Evolutionary conservation across 1,284 basidiomycete species (phyloP), one percentile per base, ranked within the genome.

Genomic region (Prillingera fragicola): DNA sequence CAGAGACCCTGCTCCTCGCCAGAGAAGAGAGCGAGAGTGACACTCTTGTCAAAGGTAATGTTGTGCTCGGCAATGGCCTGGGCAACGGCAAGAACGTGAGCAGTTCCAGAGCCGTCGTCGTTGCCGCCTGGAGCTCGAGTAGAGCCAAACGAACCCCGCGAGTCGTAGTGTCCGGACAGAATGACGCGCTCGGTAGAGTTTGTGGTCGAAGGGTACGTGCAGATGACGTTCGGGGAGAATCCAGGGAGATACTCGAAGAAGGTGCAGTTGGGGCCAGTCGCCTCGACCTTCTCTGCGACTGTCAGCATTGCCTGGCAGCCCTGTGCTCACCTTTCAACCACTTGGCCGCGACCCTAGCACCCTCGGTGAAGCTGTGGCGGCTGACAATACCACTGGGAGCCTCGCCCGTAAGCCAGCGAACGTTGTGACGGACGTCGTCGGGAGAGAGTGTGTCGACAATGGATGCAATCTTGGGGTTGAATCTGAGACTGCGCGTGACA

Each of bases 161-260:
- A 85, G 63, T 91, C 87, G 63, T 88, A 89, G 67, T 90, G 87
- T 2, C 80, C 85, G 44, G 83, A 83, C 38, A 90, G 72, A 36
- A 91, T 74, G 21, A 72, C 79, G 14, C 50, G 52, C 27, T 68
- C 63, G 19, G 55, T 55, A 12, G 60, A 27, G 75, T 83, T 52
- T 77, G 73, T 33, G 5, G 45, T 35, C 17, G 63, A 56, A 8
- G 65, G 63, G 49, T 66, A 71, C 22, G 59, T 54, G 59, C 88
- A 91, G 48, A 91, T 75, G 32, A 92, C 80, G 60, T 90, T 87
- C 9, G 88, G 87, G 7, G 85, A 76, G 60, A 87, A 89, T 12
- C 84, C 86, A 6, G 43, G 14, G 17, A 83, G 67, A 76, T 87
- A 91, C 1, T 71, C 60, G 54, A 76, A 75, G 26, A 86, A 74